Percentiles rank a stretch among this genome's conserved stretches.
Conservation (phyloP, 805 yeast species). For the Kodamaea sagamina region DNA sequence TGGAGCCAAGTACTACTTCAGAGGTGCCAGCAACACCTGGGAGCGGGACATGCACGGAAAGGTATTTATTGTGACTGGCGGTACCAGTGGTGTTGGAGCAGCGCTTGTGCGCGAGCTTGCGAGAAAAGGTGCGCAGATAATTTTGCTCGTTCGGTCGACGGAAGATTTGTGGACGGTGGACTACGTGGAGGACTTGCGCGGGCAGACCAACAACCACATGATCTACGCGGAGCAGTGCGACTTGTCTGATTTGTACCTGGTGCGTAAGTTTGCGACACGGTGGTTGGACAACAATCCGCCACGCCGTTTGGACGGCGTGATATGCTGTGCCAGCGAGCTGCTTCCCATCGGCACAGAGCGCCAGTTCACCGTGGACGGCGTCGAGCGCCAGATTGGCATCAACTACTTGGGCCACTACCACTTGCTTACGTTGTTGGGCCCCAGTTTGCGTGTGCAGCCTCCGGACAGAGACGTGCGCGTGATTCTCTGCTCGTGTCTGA, state of each 20-base stretch:
- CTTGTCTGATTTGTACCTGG: constrained; percentile 66
- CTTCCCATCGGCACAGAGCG: constrained; percentile 71
- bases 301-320: constrained; percentile 83
- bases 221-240: constrained; percentile 93
- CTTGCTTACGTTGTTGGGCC: constrained; percentile 75
- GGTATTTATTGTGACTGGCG: constrained; percentile 86
- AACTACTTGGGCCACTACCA: constrained; percentile 85
- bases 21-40: constrained; percentile 86
- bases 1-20: constrained; percentile 67
- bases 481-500: constrained; percentile 72
- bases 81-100: constrained; percentile 89
- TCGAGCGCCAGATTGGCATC: constrained; percentile 80
- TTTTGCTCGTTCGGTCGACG: constrained; percentile 65
- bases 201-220: constrained; percentile 64
- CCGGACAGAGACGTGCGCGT: constrained; percentile 93
- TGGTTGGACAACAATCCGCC: constrained; percentile 94
- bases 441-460: constrained; percentile 84
- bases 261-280: constrained; percentile 87
- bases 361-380: constrained; percentile 72
- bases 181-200: constrained; percentile 75
- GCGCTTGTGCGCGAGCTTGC: constrained; percentile 76
- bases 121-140: constrained; percentile 78
- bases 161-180: constrained; percentile 77
- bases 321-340: constrained; percentile 84
- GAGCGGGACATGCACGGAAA: constrained; percentile 90